Base-by-base conservation (phyloP, 306 rosid genomes). In the Dalbergia oliveri region DNA sequence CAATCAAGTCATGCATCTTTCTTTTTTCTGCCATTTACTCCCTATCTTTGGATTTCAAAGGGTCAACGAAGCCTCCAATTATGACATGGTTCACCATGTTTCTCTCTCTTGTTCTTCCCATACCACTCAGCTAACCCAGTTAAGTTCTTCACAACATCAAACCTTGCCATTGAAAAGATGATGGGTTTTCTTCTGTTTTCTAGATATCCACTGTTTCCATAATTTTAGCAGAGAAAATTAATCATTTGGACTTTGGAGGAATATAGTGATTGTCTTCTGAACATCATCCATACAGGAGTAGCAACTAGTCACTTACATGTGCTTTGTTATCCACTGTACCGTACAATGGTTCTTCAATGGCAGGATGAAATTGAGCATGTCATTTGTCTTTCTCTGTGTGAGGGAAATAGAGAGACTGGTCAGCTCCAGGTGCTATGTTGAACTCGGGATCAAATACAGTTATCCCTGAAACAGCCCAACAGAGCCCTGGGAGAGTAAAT, bases 61-160 rank as follows among this genome's bases (percentile, higher is more conserved):
- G 93, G 78, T 94, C 97, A 79, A 94, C 87, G 88, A 94, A 94
- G 11, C 97, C 98, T 74, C 98, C 98, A 60, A 94, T 97, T 67
- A 94, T 82, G 62, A 92, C 98, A 82, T 92, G 98, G 76, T 94
- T 94, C 73, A 86, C 98, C 82, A 92, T 76, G 64, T 37, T 85
- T 85, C 93, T 86, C 65, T 82, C 86, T 91, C 79, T 81, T 87
- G 86, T 91, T 92, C 81, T 86, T 87, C 13, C 94, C 97, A 50
- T 89, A 94, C 98, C 98, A 92, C 35, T 92, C 98, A 1, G 85
- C 90, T 73, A 94, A 68, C n/a, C 97, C 98, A 0, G 90, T 87
- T 35, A 94, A 82, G 88, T 94, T 94, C 88, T 94, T 94, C 64
- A 94, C 98, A 61, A 80, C 86, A 87, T 92, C 98, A 18, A 94